Evolutionary conservation across 257 asterid genomes (phyloP), one percentile per base, ranked within the genome.

Genomic region (Nyctanthes arbortristis): DNA sequence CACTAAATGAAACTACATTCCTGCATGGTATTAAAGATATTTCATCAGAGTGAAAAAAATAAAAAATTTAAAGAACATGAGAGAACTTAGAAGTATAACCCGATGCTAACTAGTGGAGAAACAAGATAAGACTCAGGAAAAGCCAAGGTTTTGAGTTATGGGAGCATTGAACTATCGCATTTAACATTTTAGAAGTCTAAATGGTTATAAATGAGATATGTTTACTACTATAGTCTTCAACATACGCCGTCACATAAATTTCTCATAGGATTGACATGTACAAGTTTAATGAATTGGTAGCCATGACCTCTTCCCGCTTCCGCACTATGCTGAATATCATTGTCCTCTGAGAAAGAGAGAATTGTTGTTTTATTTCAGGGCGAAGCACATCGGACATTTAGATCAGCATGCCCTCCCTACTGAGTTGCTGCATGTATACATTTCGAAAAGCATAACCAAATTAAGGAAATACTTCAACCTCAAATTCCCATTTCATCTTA

Each of bases 1-100:
- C 98, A 64, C 98, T 92, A 67, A 86, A 92, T n/a, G 98, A 92
- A 61, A 74, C 98, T 66, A 92, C 98, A 68, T 92, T 92, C 78
- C 96, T 92, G 83, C 75, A 78, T 28, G 55, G 11, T 9, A 73
- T 25, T 34, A 24, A 6, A 52, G 14, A 52, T 27, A 10, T 52
- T 52, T 20, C 30, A 52, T 52, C 30, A 52, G n/a, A n/a, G n/a
- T n/a, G n/a, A n/a, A 52, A 8, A 9, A 13, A 11, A 16, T n/a
- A 43, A 1, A 43, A 16, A 43, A 12, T 14, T 4, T 16, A 43
- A 43, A 4, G 8, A 5, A 7, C 1, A 7, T n/a, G 54, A 43
- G 25, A n/a, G 24, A n/a, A n/a, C n/a, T n/a, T n/a, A n/a, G n/a
- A 14, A 43, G 24, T n/a, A 43, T 0, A 43, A n/a, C 54, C n/a